These are phyloP conservation scores for Trichosanthes cucumerina DNA, from an alignment of 306 rosid genomes.

Conservation along the genomic window DNA sequence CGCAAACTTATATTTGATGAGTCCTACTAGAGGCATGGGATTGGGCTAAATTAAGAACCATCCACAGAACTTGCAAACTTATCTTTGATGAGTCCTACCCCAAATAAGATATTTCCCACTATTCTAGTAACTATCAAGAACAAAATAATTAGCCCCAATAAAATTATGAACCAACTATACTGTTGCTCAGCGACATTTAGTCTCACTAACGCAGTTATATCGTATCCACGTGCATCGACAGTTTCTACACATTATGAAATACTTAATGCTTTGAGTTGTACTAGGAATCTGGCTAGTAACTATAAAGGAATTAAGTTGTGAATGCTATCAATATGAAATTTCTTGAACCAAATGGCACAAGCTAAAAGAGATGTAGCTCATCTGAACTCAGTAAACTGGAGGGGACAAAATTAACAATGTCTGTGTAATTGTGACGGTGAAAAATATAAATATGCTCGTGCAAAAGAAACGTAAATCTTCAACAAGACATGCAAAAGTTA, in stretches of 20 bases:
- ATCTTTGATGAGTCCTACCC: background rate
- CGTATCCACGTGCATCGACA: background rate
- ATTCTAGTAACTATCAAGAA: background rate
- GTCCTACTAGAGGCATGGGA: too few relatives aligned
- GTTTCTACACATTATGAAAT: background rate
- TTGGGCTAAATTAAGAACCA: too few relatives aligned
- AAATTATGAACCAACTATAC: background rate
- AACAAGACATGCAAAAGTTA: conserved; percentile 1
- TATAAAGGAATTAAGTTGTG: background rate
- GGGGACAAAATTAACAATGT: background rate
- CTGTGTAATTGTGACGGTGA: background rate
- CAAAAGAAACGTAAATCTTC: background rate
- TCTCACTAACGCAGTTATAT: background rate
- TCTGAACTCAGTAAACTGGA: background rate
- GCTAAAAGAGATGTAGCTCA: background rate
- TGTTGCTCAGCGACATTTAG: background rate
- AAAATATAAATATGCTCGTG: background rate
- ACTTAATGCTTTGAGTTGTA: background rate
- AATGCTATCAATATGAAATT: background rate
- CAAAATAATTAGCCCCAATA: background rate
- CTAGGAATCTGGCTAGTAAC: background rate
- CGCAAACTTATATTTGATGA: background rate
- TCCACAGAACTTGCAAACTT: background rate
- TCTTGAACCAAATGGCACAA: background rate
- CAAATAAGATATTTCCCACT: background rate